These are phyloP conservation scores for Flueggea neowawraea DNA, from an alignment of 441 rosid species.

Conservation along the genomic window DNA sequence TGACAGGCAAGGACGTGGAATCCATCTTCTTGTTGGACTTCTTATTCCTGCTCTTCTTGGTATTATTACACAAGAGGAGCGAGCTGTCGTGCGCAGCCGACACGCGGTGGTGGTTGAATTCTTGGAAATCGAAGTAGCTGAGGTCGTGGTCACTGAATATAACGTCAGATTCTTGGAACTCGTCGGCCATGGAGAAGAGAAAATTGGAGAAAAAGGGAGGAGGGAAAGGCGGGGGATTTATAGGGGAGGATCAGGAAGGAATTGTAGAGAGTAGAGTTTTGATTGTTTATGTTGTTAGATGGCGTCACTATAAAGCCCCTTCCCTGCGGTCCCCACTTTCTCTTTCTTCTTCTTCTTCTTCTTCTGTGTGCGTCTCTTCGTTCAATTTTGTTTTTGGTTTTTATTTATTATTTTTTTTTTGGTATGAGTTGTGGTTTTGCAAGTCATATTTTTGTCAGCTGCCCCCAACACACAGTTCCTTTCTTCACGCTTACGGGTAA, in stretches of 20 bases:
- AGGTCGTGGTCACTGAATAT: constrained; percentile 40
- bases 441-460: no score
- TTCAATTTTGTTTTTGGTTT: background rate
- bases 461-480: no score
- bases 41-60: constrained; percentile 18
- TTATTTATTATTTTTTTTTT: no score
- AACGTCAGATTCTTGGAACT: constrained; percentile 72
- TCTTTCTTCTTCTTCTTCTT: background rate
- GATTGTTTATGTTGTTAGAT: constrained; percentile 30
- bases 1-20: constrained; percentile 38
- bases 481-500: no score
- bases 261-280: constrained; percentile 16
- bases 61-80: background rate
- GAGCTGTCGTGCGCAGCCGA: background rate
- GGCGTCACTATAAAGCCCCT: constrained; percentile 36
- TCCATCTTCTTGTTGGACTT: background rate
- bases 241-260: constrained; percentile 4
- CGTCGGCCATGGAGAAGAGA: constrained; percentile 54
- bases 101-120: constrained; percentile 6
- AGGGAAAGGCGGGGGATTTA: constrained; percentile 19
- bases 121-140: constrained; percentile 1
- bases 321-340: constrained; percentile 58
- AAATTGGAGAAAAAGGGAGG: constrained; percentile 10
- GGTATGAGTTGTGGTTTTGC: no score
- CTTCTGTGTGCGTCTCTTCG: background rate